A percentile compares a stretch with the other conserved stretches of the same genome.
Evolutionary conservation across 176 grass and related monocot species (phyloP).

Genomic region (Lolium multiflorum): DNA sequence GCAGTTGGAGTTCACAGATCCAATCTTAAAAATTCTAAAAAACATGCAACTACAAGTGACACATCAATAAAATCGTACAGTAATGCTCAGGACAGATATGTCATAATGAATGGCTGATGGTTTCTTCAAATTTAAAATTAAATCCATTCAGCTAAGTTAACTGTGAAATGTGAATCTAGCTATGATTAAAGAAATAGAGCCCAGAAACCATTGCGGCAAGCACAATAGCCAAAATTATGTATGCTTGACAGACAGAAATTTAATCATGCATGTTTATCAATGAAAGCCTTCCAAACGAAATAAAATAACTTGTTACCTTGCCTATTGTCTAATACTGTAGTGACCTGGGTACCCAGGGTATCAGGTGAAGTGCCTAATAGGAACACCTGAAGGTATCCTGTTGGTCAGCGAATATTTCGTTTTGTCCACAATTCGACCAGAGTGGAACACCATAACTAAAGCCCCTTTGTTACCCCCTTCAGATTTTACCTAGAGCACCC

Average conservation of each 20-base stretch:
- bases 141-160: too few species aligned
- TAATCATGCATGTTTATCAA: neutral
- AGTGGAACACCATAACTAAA: conserved; percentile 73
- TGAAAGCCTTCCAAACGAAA: neutral
- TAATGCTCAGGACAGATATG: too few species aligned
- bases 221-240: neutral
- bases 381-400: conserved; percentile 61
- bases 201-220: neutral
- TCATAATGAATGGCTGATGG: too few species aligned
- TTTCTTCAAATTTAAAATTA: too few species aligned
- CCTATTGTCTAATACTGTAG: neutral
- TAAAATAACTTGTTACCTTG: neutral
- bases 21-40: neutral
- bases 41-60: too few species aligned
- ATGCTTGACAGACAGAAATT: too few species aligned
- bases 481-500: neutral
- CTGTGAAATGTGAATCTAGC: too few species aligned
- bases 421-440: conserved; percentile 61
- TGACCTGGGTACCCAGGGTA: neutral
- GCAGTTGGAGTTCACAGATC: neutral
- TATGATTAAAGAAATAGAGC: neutral
- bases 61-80: too few species aligned
- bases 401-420: conserved; percentile 62
- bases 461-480: conserved; percentile 57
- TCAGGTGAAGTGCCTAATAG: conserved; percentile 65